phyloP scores from a whole-genome alignment of 1,139 yeast genomes.

The Diutina pseudorugosa region DNA sequence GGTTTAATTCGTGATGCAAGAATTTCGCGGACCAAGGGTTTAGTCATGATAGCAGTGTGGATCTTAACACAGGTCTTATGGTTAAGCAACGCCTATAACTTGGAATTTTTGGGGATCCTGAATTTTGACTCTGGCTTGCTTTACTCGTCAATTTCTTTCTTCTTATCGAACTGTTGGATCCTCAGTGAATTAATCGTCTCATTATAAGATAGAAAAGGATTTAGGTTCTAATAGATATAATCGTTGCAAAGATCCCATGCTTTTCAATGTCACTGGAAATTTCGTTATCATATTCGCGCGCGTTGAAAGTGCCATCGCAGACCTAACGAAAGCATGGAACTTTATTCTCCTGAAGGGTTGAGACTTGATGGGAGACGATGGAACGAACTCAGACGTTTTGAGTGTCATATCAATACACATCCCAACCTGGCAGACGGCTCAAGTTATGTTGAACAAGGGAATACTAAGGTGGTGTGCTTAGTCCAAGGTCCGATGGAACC shows the following conservation, averaged over 20 bases:
- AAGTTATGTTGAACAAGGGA: conserved; percentile 85
- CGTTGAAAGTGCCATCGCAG: not conserved
- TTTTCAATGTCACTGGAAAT: too few relatives aligned
- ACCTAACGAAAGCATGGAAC: conserved; percentile 34
- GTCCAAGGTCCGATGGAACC: conserved; percentile 92
- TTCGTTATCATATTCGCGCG: not conserved
- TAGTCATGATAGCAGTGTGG: conserved; percentile 44
- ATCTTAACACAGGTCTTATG: conserved; percentile 59
- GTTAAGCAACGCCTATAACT: conserved; percentile 65
- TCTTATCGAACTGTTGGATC: conserved; percentile 53
- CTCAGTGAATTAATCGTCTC: conserved; percentile 40
- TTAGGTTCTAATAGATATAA: too few relatives aligned
- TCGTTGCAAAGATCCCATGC: not conserved
- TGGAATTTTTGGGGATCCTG: conserved; percentile 68
- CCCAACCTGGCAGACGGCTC: conserved; percentile 88
- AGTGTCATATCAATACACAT: conserved; percentile 76
- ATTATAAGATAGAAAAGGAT: too few relatives aligned
- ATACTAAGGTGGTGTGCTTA: conserved; percentile 75
- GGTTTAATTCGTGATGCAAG: conserved; percentile 42
- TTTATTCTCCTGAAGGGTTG: conserved; percentile 89
- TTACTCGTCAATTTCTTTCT: conserved; percentile 51
- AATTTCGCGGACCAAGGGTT: conserved; percentile 20
- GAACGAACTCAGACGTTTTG: conserved; percentile 80
- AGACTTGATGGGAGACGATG: conserved; percentile 89
- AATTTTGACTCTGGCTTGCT: conserved; percentile 57